Evolutionary conservation across 495 filamentous ascomycete genomes (phyloP).

Genomic region (Penicillium desertorum): DNA sequence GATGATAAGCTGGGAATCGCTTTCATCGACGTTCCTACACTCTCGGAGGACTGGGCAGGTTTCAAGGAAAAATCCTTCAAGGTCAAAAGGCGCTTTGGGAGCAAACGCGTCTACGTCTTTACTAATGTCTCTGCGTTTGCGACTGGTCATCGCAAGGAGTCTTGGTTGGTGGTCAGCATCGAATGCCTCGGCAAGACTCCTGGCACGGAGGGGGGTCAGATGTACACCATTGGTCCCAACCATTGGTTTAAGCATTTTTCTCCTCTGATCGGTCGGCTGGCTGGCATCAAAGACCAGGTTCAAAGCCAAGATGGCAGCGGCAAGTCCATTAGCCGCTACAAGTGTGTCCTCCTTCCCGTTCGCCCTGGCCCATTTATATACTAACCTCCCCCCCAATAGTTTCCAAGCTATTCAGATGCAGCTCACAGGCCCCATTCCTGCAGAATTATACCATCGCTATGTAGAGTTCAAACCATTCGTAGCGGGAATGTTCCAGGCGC

Average conservation of each 20-base stretch:
- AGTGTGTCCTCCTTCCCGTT: conserved; percentile 48
- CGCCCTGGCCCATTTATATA: conserved; percentile 1
- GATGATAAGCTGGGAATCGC: conserved; percentile 87
- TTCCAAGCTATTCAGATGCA: conserved; percentile 96
- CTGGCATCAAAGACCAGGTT: conserved; percentile 67
- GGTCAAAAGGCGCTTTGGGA: conserved; percentile 79
- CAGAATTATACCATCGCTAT: conserved; percentile 79
- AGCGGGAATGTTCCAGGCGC: conserved; percentile 78
- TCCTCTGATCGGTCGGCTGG: conserved; percentile 81
- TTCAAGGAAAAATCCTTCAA: conserved; percentile 64
- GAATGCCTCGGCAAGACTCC: conserved; percentile 71
- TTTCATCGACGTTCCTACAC: conserved; percentile 56
- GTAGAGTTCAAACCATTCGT: conserved; percentile 92
- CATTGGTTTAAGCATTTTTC: conserved; percentile 83
- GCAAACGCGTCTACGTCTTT: conserved; percentile 78
- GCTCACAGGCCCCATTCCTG: conserved; percentile 76
- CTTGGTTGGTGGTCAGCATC: conserved; percentile 65
- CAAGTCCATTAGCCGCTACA: conserved; percentile 62
- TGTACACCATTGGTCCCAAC: conserved; percentile 75
- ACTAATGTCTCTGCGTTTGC: conserved; percentile 61
- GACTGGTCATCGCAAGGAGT: conserved; percentile 53
- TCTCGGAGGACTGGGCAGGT: conserved; percentile 66
- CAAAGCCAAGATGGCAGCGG: conserved; percentile 46
- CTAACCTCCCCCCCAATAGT: conserved; percentile 38
- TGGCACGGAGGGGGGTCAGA: conserved; percentile 67